Evolutionary conservation across 2,329 filamentous ascomycete genomes (phyloP).

Genomic region (Dothidotthia symphoricarpi): DNA sequence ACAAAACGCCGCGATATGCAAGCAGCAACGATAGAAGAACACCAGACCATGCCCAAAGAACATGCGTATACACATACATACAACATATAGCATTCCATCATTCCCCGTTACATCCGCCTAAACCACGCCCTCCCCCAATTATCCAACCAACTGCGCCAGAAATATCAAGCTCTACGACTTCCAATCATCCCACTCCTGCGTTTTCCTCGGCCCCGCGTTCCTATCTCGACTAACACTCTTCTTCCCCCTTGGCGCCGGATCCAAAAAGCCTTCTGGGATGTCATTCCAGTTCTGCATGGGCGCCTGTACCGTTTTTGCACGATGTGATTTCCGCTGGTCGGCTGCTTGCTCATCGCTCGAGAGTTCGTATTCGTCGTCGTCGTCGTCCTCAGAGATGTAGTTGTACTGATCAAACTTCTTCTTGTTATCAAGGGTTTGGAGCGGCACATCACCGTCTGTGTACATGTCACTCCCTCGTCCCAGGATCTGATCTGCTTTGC

Average conservation of each 20-base stretch:
- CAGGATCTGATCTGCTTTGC: conserved; percentile 45
- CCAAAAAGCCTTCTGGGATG: conserved; percentile 47
- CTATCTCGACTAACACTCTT: conserved; percentile 27
- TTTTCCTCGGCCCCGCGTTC: conserved; percentile 23
- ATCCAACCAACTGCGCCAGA: too few species aligned
- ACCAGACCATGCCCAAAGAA: too few species aligned
- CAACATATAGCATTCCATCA: too few species aligned
- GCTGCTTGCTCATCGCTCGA: conserved; percentile 34
- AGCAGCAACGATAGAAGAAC: too few species aligned
- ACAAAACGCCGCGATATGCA: too few species aligned
- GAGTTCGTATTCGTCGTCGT: conserved; percentile 39
- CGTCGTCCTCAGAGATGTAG: conserved; percentile 40
- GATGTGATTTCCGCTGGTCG: conserved; percentile 18
- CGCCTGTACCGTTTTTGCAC: conserved; percentile 10
- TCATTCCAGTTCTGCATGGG: conserved; percentile 50
- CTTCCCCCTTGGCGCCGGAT: conserved; percentile 29
- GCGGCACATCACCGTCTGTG: conserved; percentile 40
- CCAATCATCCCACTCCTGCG: conserved; percentile 37
- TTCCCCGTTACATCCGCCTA: neutral
- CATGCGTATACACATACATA: too few species aligned
- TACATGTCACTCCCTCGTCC: conserved; percentile 40
- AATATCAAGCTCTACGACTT: conserved; percentile 6
- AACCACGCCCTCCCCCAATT: conserved; percentile 5
- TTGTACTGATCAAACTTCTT: conserved; percentile 38
- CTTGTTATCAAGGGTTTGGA: conserved; percentile 44